phyloP scores from a whole-genome alignment of 2,329 filamentous ascomycete species.

The Torrubiella hemipterigena region DNA sequence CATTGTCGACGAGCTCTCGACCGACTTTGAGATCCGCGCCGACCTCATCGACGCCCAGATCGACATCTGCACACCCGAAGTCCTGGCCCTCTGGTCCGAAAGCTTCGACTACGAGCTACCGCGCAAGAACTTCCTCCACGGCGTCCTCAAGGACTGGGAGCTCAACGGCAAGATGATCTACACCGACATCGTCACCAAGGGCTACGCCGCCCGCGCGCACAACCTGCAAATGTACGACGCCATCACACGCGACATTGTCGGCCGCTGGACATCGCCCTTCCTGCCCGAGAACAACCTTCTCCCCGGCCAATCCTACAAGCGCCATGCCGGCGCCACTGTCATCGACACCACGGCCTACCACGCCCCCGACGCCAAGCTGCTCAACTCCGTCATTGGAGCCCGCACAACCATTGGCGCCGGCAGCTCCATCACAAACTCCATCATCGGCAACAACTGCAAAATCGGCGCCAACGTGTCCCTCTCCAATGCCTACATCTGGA shows the following conservation, averaged over 20 bases:
- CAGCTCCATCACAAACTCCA: slow-evolving; percentile 58
- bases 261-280: slow-evolving; percentile 78
- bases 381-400: slow-evolving; percentile 63
- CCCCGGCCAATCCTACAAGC: slow-evolving; percentile 62
- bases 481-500: slow-evolving; percentile 77
- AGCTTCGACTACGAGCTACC: slow-evolving; percentile 95
- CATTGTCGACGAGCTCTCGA: slow-evolving; percentile 56
- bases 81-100: slow-evolving; percentile 89
- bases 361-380: slow-evolving; percentile 58
- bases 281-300: slow-evolving; percentile 82
- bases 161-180: slow-evolving; percentile 96
- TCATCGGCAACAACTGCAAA: slow-evolving; percentile 73
- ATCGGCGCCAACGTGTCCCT: slow-evolving; percentile 79
- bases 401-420: slow-evolving; percentile 64
- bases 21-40: slow-evolving; percentile 69
- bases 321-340: slow-evolving; percentile 58
- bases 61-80: slow-evolving; percentile 94
- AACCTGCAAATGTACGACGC: slow-evolving; percentile 86
- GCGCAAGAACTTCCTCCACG: slow-evolving; percentile 77
- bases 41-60: slow-evolving; percentile 91
- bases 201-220: slow-evolving; percentile 77
- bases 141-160: slow-evolving; percentile 92
- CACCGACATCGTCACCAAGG: slow-evolving; percentile 68
- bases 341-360: slow-evolving; percentile 68
- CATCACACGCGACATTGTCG: slow-evolving; percentile 75